Conservation (phyloP, 768 basidiomycete genomes). For the Dioszegia hungarica region DNA sequence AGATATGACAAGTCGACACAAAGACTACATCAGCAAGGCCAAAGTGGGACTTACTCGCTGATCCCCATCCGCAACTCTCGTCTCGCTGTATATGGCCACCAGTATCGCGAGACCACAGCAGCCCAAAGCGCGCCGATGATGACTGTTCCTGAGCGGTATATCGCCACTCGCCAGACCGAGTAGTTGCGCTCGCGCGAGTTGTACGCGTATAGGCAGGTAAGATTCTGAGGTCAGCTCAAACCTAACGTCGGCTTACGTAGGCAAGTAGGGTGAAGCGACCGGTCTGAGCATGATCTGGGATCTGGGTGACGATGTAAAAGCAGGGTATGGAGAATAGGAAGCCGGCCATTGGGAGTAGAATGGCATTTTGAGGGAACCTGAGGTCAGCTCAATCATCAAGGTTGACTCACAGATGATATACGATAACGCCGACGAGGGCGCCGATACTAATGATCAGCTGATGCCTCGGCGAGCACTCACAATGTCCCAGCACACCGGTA, state of each 20-base stretch:
- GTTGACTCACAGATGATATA: conserved; percentile 57
- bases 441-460: conserved; percentile 59
- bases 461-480: conserved; percentile 51
- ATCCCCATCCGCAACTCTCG: conserved; percentile 77
- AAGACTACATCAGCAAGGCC: conserved; percentile 51
- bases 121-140: conserved; percentile 85
- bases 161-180: conserved; percentile 65
- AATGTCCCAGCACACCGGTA: conserved; percentile 82
- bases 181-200: conserved; percentile 66
- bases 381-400: neutral
- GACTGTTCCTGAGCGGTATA: conserved; percentile 73
- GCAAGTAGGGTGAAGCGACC: conserved; percentile 38
- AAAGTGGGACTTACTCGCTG: conserved; percentile 65
- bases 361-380: conserved; percentile 68
- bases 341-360: conserved; percentile 73
- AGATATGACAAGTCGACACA: conserved; percentile 91
- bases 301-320: conserved; percentile 73
- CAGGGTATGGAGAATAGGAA: conserved; percentile 77
- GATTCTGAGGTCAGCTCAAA: conserved; percentile 68
- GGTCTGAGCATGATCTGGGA: conserved; percentile 35
- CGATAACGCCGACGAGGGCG: conserved; percentile 65
- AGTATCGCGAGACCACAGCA: conserved; percentile 74
- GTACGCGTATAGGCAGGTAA: conserved; percentile 70
- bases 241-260: conserved; percentile 55
- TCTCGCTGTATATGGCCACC: conserved; percentile 95